These are phyloP conservation scores for Penicillium corylophilum DNA, from an alignment of 2,329 filamentous ascomycete species.

Conservation along the genomic window DNA sequence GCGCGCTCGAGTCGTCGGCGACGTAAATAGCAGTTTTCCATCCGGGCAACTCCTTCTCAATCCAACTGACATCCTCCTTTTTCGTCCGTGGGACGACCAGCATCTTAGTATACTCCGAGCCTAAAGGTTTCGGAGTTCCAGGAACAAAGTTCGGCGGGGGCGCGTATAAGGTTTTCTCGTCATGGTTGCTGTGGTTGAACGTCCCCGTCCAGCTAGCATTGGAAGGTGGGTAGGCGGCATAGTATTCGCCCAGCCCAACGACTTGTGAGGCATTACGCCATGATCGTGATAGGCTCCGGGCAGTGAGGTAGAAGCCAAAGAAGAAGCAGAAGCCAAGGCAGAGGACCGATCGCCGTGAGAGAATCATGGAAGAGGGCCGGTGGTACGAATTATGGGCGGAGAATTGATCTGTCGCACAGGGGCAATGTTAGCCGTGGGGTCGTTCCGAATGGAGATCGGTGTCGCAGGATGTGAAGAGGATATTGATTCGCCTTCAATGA, in stretches of 20 bases:
- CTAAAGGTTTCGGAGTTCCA: constrained; percentile 44
- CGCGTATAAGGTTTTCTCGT: constrained; percentile 24
- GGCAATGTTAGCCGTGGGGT: constrained; percentile 7
- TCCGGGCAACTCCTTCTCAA: constrained; percentile 52
- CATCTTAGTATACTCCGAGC: constrained; percentile 53
- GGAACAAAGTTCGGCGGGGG: constrained; percentile 34
- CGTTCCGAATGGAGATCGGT: background rate
- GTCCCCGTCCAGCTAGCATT: constrained; percentile 8
- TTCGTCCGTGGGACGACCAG: constrained; percentile 56
- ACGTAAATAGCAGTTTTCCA: constrained; percentile 52
- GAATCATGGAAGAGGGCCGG: constrained; percentile 29
- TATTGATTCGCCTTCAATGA: too few species aligned
- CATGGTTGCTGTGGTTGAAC: constrained; percentile 18
- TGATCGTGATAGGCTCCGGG: constrained; percentile 31
- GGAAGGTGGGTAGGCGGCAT: constrained; percentile 9
- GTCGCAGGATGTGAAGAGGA: too few species aligned
- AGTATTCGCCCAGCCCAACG: constrained; percentile 39
- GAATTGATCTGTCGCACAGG: constrained; percentile 17
- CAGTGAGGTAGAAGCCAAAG: constrained; percentile 29
- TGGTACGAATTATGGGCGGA: constrained; percentile 10
- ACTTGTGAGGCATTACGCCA: constrained; percentile 37
- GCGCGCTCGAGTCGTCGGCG: constrained; percentile 52
- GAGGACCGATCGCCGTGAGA: constrained; percentile 32
- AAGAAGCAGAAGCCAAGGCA: constrained; percentile 35
- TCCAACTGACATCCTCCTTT: constrained; percentile 55